Evolutionary conservation across 345 rosid species (phyloP).

Genomic region (sweet orange (Citrus sinensis)): DNA sequence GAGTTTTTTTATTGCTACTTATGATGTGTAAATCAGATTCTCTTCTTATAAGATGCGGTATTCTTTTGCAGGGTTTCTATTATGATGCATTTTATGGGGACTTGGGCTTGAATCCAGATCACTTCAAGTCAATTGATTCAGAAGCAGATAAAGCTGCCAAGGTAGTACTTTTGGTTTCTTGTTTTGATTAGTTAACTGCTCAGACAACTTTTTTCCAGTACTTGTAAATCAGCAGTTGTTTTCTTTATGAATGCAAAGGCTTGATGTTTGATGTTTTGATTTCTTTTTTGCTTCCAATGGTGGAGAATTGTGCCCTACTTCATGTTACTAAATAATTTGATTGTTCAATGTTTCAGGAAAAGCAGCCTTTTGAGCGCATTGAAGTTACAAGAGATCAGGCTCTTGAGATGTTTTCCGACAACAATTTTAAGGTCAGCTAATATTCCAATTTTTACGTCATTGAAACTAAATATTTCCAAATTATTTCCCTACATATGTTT

Average conservation of each 20-base stretch:
- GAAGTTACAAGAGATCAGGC: conserved; percentile 92
- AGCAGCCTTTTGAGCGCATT: conserved; percentile 94
- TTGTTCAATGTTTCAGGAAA: conserved; percentile 47
- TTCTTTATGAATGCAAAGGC: background rate
- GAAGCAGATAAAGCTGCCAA: conserved; percentile 66
- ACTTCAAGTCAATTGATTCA: conserved; percentile 71
- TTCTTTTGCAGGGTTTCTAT: conserved; percentile 77
- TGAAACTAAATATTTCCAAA: conserved; percentile 3
- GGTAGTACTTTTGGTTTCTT: conserved; percentile 44
- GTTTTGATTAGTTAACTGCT: background rate
- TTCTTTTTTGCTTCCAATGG: conserved; percentile 1
- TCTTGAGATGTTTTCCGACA: conserved; percentile 84
- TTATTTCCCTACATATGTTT: background rate
- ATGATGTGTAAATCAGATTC: background rate
- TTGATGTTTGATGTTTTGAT: background rate
- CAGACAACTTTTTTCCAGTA: background rate
- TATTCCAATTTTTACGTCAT: conserved; percentile 1
- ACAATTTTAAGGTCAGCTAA: conserved; percentile 73
- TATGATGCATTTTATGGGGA: conserved; percentile 96
- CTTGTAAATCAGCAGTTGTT: background rate
- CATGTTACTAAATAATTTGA: background rate
- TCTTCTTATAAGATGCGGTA: conserved; percentile 3
- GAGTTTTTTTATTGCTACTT: background rate
- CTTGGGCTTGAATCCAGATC: conserved; percentile 79
- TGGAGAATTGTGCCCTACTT: background rate